These are phyloP conservation scores for Aspergillus japonicus DNA, from an alignment of 2,329 filamentous ascomycete species.

Conservation along the genomic window DNA sequence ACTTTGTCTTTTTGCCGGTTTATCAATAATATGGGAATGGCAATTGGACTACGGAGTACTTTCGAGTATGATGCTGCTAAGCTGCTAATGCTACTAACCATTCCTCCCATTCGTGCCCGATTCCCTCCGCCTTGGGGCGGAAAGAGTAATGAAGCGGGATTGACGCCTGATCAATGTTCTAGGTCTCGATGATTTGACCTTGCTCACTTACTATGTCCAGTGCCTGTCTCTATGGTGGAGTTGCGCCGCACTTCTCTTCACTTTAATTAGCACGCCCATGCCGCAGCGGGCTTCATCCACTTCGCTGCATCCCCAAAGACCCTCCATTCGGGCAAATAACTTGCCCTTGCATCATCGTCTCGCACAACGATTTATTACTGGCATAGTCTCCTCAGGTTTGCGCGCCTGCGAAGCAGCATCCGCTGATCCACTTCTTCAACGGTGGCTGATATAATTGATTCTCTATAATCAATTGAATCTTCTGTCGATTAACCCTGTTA, in stretches of 20 bases:
- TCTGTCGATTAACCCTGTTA: not conserved
- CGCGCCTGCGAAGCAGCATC: constrained; percentile 4
- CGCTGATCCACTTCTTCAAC: constrained; percentile 10
- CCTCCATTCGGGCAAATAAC: constrained; percentile 13
- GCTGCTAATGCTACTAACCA: constrained; percentile 2
- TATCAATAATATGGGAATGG: not conserved
- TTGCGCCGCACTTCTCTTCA: constrained; percentile 5
- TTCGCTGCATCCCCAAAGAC: constrained; percentile 9
- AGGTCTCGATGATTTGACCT: not conserved
- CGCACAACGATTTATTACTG: constrained; percentile 6
- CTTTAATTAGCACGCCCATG: constrained; percentile 12
- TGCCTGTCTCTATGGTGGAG: constrained; percentile 5
- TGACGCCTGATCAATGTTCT: not conserved
- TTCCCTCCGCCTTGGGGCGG: not conserved
- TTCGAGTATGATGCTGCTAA: not conserved
- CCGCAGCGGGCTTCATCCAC: constrained; percentile 14
- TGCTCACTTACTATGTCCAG: not conserved
- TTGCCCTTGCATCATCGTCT: constrained; percentile 19
- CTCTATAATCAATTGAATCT: not conserved
- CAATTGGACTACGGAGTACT: constrained; percentile 2
- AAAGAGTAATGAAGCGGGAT: not conserved
- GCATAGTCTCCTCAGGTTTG: constrained; percentile 3
- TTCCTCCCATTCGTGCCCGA: constrained; percentile 14
- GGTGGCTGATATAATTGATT: not conserved
- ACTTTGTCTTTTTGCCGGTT: constrained; percentile 9